Conservation (phyloP, 1,284 basidiomycete genomes). For the Melampsora larici-populina region DNA sequence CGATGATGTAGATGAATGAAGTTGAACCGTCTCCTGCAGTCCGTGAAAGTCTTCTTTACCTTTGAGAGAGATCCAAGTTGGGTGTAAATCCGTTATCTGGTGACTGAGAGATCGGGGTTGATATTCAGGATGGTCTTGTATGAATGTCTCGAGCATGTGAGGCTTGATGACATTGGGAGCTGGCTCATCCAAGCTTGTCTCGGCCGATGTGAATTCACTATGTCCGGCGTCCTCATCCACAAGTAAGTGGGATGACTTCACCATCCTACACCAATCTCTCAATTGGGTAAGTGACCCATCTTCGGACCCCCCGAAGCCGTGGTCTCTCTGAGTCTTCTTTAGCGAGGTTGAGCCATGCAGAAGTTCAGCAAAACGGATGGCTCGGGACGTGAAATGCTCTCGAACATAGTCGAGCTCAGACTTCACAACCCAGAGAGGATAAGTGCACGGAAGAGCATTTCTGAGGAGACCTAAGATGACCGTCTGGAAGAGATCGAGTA, state of each 20-base stretch:
- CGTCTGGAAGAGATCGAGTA: conserved; percentile 31
- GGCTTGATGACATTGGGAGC: neutral
- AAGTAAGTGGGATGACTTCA: neutral
- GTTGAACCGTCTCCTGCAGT: too few relatives aligned
- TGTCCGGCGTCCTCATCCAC: conserved; percentile 4
- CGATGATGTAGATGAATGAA: too few relatives aligned
- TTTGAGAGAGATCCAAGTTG: too few relatives aligned
- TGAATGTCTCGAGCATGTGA: too few relatives aligned
- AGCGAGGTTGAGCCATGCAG: conserved; percentile 6
- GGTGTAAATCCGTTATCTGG: too few relatives aligned
- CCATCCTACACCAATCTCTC: conserved; percentile 7
- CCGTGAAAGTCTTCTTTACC: too few relatives aligned
- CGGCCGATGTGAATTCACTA: conserved; percentile 19
- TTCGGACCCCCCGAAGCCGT: neutral
- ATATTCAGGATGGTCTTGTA: too few relatives aligned
- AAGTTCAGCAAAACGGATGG: conserved; percentile 14
- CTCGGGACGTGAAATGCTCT: neutral
- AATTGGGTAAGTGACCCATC: neutral
- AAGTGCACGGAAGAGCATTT: conserved; percentile 11
- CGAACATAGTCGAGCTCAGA: conserved; percentile 15
- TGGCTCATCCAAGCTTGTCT: conserved; percentile 29
- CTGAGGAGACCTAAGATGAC: conserved; percentile 13
- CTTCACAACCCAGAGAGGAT: conserved; percentile 24
- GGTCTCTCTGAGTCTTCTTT: neutral
- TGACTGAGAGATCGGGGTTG: too few relatives aligned